phyloP scores from a whole-genome alignment of 352 stramenopile genomes.

The Phytophthora chlamydospora region DNA sequence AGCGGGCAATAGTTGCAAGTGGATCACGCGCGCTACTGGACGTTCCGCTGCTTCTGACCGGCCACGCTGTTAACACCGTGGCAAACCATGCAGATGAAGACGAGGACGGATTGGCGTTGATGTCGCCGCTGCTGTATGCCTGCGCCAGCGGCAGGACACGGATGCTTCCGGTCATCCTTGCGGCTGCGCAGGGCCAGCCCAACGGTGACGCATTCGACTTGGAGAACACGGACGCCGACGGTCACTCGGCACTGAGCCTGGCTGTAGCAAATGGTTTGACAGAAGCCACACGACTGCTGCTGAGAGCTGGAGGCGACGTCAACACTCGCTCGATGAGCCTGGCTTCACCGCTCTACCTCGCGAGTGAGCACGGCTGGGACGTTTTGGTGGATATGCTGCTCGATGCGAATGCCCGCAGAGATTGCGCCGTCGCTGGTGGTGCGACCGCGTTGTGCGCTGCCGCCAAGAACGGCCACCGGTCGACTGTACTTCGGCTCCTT shows the following conservation, averaged over 20 bases:
- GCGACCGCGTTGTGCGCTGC: constrained; percentile 76
- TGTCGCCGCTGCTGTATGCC: constrained; percentile 68
- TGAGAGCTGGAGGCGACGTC: constrained; percentile 56
- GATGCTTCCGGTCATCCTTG: constrained; percentile 52
- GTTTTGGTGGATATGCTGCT: constrained; percentile 72
- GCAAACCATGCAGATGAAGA: constrained; percentile 11
- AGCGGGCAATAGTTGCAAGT: constrained; percentile 49
- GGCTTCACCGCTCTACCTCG: constrained; percentile 79
- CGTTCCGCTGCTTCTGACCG: constrained; percentile 49
- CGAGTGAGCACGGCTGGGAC: constrained; percentile 77
- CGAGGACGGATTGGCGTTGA: constrained; percentile 16
- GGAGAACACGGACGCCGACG: constrained; percentile 74
- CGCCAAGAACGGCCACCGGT: constrained; percentile 77
- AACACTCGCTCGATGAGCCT: constrained; percentile 70
- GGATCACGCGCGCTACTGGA: constrained; percentile 52
- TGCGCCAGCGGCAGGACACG: constrained; percentile 62
- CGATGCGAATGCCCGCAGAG: constrained; percentile 41
- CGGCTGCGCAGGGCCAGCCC: constrained; percentile 23
- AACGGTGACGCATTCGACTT: constrained; percentile 33
- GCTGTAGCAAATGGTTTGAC: constrained; percentile 63
- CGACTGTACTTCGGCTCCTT: constrained; percentile 60
- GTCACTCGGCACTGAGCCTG: constrained; percentile 63
- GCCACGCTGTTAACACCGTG: neutral
- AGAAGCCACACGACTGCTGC: constrained; percentile 46
- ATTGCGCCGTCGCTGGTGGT: constrained; percentile 51